A percentile compares a stretch with the other conserved stretches of the same genome.
Evolutionary conservation across 1,284 basidiomycete genomes (phyloP).

Genomic region (Puccinia horiana): DNA sequence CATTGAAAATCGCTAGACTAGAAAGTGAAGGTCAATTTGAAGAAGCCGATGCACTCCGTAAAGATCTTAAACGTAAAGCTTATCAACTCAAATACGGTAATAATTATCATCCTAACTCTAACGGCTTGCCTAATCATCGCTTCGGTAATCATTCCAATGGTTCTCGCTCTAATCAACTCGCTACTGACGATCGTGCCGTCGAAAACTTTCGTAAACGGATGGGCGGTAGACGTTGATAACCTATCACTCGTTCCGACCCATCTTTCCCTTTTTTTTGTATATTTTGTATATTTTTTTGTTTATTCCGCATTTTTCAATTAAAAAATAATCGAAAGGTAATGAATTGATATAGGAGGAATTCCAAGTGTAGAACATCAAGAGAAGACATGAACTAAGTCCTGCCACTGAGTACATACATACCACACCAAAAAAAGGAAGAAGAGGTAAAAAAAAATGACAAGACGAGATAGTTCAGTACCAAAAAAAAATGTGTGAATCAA

Average conservation of each 20-base stretch:
- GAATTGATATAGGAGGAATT: too few relatives aligned
- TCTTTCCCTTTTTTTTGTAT: not conserved
- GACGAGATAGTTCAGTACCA: too few relatives aligned
- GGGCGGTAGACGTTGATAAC: constrained; percentile 38
- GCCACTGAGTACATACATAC: too few relatives aligned
- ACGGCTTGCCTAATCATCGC: constrained; percentile 21
- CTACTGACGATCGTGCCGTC: constrained; percentile 46
- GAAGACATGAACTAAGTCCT: too few relatives aligned
- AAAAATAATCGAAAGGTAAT: too few relatives aligned
- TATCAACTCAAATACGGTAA: constrained; percentile 47
- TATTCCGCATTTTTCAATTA: not conserved
- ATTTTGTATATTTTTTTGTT: not conserved
- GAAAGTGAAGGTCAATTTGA: constrained; percentile 32
- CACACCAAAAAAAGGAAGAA: too few relatives aligned
- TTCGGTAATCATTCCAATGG: constrained; percentile 5
- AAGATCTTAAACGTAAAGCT: constrained; percentile 37
- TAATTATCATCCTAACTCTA: not conserved
- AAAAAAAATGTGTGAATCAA: too few relatives aligned
- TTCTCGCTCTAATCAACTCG: constrained; percentile 23
- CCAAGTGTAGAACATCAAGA: too few relatives aligned
- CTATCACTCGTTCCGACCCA: too few relatives aligned
- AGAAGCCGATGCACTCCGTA: constrained; percentile 35
- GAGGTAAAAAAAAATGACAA: too few relatives aligned
- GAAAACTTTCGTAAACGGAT: constrained; percentile 48
- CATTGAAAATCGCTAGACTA: constrained; percentile 39